A percentile compares a stretch with the other conserved stretches of the same genome.
Evolutionary conservation across 2,329 filamentous ascomycete species (phyloP).

Genomic region (Talaromyces sp.): DNA sequence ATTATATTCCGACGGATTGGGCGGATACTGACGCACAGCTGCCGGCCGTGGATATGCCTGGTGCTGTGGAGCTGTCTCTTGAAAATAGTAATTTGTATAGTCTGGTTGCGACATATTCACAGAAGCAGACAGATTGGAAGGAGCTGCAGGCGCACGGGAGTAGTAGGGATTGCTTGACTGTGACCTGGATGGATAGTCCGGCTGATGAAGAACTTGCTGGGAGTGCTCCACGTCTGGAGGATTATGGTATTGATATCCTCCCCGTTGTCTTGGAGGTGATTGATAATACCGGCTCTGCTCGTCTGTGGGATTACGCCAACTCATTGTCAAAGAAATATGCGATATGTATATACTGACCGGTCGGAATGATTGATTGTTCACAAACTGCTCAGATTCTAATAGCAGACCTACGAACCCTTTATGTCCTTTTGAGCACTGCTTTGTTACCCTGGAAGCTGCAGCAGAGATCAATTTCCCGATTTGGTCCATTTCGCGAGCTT

Average conservation of each 20-base stretch:
- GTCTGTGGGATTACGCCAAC: too few species aligned
- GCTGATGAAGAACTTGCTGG: not conserved
- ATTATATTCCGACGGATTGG: not conserved
- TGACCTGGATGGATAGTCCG: not conserved
- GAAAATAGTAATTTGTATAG: not conserved
- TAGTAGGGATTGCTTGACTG: not conserved
- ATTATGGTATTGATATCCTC: not conserved
- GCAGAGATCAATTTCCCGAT: conserved; percentile 8
- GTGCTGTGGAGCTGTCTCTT: not conserved
- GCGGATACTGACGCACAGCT: not conserved
- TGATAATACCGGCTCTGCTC: not conserved
- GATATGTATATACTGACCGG: too few species aligned
- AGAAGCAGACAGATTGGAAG: not conserved
- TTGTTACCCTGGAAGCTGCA: too few species aligned
- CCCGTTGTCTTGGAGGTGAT: not conserved
- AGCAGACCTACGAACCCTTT: too few species aligned
- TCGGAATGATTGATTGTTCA: too few species aligned
- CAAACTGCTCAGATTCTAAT: too few species aligned
- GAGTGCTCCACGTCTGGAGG: not conserved
- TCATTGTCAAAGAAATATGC: too few species aligned
- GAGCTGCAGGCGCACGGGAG: not conserved
- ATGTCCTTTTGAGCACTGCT: too few species aligned
- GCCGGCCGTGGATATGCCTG: not conserved
- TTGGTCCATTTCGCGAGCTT: conserved; percentile 16
- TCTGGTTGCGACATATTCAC: not conserved